Conservation (phyloP, 208 protist genomes). For the Trypanosoma avium region DNA sequence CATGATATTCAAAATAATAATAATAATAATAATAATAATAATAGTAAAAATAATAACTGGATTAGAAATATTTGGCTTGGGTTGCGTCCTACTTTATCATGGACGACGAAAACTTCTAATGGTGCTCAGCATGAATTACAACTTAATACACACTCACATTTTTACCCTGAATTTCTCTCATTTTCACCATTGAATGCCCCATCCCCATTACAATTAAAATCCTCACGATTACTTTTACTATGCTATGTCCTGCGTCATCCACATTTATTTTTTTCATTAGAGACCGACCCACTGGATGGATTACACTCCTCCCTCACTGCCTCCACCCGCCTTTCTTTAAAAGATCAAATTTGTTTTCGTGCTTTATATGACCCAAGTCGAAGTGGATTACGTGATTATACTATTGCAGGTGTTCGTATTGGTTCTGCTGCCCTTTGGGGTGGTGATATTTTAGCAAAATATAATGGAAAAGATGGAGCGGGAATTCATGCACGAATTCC, state of each 20-base stretch:
- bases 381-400: conserved; percentile 61
- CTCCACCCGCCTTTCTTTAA: conserved; percentile 37
- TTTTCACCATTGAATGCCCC: too few species aligned
- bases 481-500: conserved; percentile 55
- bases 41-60: too few species aligned
- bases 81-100: conserved; percentile 40
- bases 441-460: conserved; percentile 61
- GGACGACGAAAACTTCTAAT: too few species aligned
- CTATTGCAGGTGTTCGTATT: conserved; percentile 29
- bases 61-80: too few species aligned
- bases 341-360: conserved; percentile 34
- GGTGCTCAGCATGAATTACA: conserved; percentile 20
- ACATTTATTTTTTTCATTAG: conserved; percentile 34
- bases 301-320: conserved; percentile 33
- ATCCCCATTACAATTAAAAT: too few species aligned
- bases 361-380: conserved; percentile 62
- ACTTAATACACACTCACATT: too few species aligned
- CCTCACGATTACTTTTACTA: too few species aligned
- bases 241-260: conserved; percentile 38
- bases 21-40: too few species aligned
- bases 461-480: conserved; percentile 44
- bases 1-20: too few species aligned
- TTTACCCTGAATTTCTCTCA: too few species aligned
- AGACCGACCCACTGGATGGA: conserved; percentile 32
- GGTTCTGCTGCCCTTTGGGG: conserved; percentile 40